Percentiles rank a stretch among this genome's conserved stretches.
Evolutionary conservation across 116 monocot genomes (phyloP).

Genomic region (Dioscorea cayenensis): DNA sequence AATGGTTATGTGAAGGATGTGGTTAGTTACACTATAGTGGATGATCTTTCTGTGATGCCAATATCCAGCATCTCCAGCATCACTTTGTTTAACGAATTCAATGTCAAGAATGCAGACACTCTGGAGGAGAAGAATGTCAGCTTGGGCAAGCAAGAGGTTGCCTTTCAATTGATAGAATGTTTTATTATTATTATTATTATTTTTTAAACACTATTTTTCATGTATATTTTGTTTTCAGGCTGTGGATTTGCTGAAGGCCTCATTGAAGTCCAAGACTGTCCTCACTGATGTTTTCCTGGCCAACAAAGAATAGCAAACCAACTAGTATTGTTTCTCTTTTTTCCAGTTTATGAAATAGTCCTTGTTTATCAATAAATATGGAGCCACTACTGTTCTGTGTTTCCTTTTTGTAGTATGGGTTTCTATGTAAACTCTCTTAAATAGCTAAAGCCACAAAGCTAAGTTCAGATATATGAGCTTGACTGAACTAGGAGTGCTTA

Average conservation of each 20-base stretch:
- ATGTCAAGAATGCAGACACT: constrained; percentile 9
- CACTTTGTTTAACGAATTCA: constrained; percentile 9
- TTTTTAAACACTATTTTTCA: too few species aligned
- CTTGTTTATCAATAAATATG: too few species aligned
- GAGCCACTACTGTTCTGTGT: too few species aligned
- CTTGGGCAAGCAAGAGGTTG: constrained; percentile 15
- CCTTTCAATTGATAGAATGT: too few species aligned
- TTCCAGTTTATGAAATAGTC: too few species aligned
- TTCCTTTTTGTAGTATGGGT: too few species aligned
- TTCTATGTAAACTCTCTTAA: too few species aligned
- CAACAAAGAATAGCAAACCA: too few species aligned
- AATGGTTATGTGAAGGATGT: constrained; percentile 1
- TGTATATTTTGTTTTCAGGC: not conserved
- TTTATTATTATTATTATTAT: too few species aligned
- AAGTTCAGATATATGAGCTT: too few species aligned
- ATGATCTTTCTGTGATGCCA: constrained; percentile 13
- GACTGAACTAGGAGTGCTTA: not conserved
- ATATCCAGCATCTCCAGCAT: constrained; percentile 18
- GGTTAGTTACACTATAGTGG: too few species aligned
- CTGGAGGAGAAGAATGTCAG: not conserved
- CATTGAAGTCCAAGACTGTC: constrained; percentile 14
- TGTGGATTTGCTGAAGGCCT: constrained; percentile 22
- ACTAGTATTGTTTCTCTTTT: too few species aligned
- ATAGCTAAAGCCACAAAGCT: not conserved
- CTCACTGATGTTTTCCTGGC: constrained; percentile 37